These are phyloP conservation scores for Graphilbum fragrans DNA, from an alignment of 2,329 filamentous ascomycete genomes.

Conservation along the genomic window DNA sequence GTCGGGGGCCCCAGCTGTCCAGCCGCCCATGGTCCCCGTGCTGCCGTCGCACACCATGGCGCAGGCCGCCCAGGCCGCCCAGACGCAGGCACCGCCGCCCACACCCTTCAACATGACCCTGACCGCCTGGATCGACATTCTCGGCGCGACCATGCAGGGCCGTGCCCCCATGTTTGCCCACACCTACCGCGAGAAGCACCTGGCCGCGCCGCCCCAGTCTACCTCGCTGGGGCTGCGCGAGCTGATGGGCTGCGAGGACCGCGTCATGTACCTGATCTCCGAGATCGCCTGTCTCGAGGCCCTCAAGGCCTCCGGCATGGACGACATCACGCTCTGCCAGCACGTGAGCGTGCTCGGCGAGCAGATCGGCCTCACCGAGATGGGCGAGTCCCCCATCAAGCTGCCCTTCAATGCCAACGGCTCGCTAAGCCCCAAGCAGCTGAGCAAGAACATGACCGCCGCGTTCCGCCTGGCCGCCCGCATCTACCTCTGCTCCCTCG, in stretches of 20 bases:
- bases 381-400: slow-evolving; percentile 43
- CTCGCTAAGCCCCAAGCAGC: slow-evolving; percentile 66
- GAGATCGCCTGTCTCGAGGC: slow-evolving; percentile 94
- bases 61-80: not conserved
- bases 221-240: slow-evolving; percentile 66
- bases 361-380: slow-evolving; percentile 75
- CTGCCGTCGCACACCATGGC: not conserved
- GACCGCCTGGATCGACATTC: slow-evolving; percentile 91
- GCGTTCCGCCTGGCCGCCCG: slow-evolving; percentile 86
- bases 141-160: slow-evolving; percentile 85
- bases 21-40: not conserved
- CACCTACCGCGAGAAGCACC: slow-evolving; percentile 89
- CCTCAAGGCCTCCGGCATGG: slow-evolving; percentile 70
- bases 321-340: slow-evolving; percentile 74
- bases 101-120: slow-evolving; percentile 93
- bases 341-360: slow-evolving; percentile 81
- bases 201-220: slow-evolving; percentile 45
- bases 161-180: slow-evolving; percentile 80
- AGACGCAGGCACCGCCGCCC: slow-evolving; percentile 38
- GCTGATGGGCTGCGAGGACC: slow-evolving; percentile 95
- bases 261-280: slow-evolving; percentile 94
- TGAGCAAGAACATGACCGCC: slow-evolving; percentile 78
- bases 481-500: slow-evolving; percentile 92
- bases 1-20: no score
- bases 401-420: slow-evolving; percentile 57